Evolutionary conservation across 2,329 filamentous ascomycete species (phyloP).

Genomic region (Calonectria montana): DNA sequence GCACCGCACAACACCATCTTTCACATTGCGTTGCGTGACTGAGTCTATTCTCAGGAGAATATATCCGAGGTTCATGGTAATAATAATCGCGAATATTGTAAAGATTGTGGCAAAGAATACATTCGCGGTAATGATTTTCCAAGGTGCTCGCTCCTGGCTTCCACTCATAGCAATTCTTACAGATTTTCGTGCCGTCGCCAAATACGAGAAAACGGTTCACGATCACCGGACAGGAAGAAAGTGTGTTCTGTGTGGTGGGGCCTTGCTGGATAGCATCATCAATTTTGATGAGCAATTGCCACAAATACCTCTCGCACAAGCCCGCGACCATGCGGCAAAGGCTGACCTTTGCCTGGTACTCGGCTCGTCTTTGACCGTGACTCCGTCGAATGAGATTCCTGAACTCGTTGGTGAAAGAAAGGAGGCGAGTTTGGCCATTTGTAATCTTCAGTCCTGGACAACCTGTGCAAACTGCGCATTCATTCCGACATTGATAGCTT

Average conservation of each 20-base stretch:
- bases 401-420: constrained; percentile 46
- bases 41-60: constrained; percentile 43
- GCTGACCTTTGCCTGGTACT: constrained; percentile 60
- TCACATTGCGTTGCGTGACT: neutral
- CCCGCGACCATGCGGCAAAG: constrained; percentile 50
- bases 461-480: constrained; percentile 46
- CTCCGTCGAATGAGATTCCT: constrained; percentile 55
- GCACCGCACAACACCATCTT: fast-evolving
- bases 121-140: constrained; percentile 49
- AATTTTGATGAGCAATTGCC: constrained; percentile 56
- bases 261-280: constrained; percentile 57
- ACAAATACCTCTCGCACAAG: constrained; percentile 45
- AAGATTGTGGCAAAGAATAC: constrained; percentile 58
- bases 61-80: constrained; percentile 62
- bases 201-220: constrained; percentile 53
- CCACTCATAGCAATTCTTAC: neutral
- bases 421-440: constrained; percentile 53
- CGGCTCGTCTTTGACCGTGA: constrained; percentile 58
- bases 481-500: constrained; percentile 52
- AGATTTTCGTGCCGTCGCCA: constrained; percentile 59
- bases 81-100: constrained; percentile 58
- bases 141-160: no score
- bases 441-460: constrained; percentile 59
- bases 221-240: constrained; percentile 61
- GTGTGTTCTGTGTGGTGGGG: constrained; percentile 52